These are phyloP conservation scores for Plasmodium gallinaceum DNA, from an alignment of 169 alveolate genomes.

Conservation along the genomic window DNA sequence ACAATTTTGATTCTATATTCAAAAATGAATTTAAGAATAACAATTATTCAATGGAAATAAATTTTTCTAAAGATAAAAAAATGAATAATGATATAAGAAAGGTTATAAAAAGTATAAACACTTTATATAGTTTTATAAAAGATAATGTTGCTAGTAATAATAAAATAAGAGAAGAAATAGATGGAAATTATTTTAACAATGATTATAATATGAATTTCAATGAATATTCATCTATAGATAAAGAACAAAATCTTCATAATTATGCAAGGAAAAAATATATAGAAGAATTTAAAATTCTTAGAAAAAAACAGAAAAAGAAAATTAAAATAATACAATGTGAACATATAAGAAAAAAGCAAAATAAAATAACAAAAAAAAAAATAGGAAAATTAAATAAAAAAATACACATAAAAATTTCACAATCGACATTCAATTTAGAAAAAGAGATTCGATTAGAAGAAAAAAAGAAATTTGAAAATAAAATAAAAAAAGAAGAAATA, in stretches of 20 bases:
- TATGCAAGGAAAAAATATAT: background rate
- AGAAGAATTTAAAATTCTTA: background rate
- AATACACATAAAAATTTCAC: background rate
- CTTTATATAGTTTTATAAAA: background rate
- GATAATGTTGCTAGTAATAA: background rate
- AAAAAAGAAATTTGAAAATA: background rate
- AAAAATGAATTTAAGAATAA: too few relatives aligned
- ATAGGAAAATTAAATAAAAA: background rate
- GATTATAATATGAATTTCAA: background rate
- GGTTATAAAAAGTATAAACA: background rate
- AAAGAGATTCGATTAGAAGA: background rate
- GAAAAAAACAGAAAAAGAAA: background rate
- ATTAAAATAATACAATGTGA: background rate
- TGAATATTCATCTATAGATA: background rate
- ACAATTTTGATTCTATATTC: too few relatives aligned
- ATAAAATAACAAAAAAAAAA: constrained; percentile 4
- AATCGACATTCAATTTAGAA: background rate
- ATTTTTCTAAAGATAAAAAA: background rate
- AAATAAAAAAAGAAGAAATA: background rate
- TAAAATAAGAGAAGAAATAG: background rate
- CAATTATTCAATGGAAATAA: background rate
- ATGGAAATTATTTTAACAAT: background rate
- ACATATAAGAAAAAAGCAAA: constrained; percentile 1
- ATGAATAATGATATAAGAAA: background rate
- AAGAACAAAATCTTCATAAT: background rate